These are phyloP conservation scores for Aquilaria yunnanensis DNA, from an alignment of 345 rosid species.

Conservation along the genomic window DNA sequence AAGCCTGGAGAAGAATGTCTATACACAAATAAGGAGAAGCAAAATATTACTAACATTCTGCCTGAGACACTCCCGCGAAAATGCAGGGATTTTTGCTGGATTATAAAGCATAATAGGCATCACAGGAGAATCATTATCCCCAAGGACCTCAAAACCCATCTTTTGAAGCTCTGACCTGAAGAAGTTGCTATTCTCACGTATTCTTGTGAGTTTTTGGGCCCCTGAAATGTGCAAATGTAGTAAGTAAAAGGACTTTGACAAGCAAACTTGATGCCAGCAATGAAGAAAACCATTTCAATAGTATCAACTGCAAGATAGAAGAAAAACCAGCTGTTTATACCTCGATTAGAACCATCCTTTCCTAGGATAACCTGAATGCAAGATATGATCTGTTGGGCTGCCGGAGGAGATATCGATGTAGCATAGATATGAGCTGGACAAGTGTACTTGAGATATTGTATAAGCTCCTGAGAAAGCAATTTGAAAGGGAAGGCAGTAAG, in stretches of 20 bases:
- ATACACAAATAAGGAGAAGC: too few species aligned
- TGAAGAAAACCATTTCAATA: not conserved
- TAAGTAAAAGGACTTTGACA: not conserved
- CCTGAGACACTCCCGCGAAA: conserved; percentile 75
- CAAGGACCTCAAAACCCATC: conserved; percentile 91
- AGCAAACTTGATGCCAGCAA: not conserved
- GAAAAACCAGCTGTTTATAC: conserved; percentile 20
- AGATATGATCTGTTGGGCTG: conserved; percentile 74
- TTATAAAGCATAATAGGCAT: conserved; percentile 95
- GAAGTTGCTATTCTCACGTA: conserved; percentile 87
- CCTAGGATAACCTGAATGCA: conserved; percentile 78
- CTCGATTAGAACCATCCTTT: conserved; percentile 84
- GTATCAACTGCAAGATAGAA: too few species aligned
- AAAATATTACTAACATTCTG: conserved; percentile 37
- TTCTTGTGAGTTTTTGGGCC: conserved; percentile 71
- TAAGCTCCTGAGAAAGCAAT: conserved; percentile 46
- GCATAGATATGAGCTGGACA: conserved; percentile 88
- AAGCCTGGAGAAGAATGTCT: too few species aligned
- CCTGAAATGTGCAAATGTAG: conserved; percentile 29
- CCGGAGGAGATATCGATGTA: conserved; percentile 80
- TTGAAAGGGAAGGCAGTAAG: not conserved
- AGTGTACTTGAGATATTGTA: conserved; percentile 55
- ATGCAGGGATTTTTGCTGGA: conserved; percentile 86
- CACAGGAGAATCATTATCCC: conserved; percentile 86
- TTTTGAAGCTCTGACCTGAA: conserved; percentile 77